Conservation (phyloP, 2,329 filamentous ascomycete genomes). For the Byssochlamys sp. region DNA sequence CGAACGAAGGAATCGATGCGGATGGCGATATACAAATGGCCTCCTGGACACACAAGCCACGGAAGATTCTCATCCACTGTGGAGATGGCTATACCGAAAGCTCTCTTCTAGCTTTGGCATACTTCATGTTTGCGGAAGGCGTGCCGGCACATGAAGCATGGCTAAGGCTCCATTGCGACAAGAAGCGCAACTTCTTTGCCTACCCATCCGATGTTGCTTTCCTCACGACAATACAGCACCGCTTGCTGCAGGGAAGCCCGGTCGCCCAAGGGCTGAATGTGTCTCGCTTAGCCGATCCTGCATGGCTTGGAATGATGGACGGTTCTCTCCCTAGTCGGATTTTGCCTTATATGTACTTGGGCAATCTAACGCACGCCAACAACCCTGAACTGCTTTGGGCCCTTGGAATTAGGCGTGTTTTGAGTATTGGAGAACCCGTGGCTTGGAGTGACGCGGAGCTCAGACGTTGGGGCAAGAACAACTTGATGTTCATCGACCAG, state of each 20-base stretch:
- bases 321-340: conserved; percentile 85
- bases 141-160: conserved; percentile 73
- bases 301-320: conserved; percentile 75
- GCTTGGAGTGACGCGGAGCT: conserved; percentile 66
- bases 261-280: conserved; percentile 15
- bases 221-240: conserved; percentile 64
- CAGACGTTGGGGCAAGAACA: conserved; percentile 65
- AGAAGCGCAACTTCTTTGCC: conserved; percentile 86
- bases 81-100: conserved; percentile 94
- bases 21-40: conserved; percentile 51
- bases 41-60: conserved; percentile 32
- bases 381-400: conserved; percentile 73
- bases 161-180: conserved; percentile 71
- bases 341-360: conserved; percentile 89
- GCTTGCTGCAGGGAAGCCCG: conserved; percentile 53
- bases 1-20: conserved; percentile 27
- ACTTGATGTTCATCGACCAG: conserved; percentile 68
- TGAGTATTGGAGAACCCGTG: conserved; percentile 84
- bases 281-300: conserved; percentile 45
- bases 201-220: conserved; percentile 83
- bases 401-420: conserved; percentile 73
- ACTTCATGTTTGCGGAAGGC: conserved; percentile 85
- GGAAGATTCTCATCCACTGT: conserved; percentile 81
- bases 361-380: conserved; percentile 86
- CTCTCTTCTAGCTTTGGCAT: conserved; percentile 77